phyloP scores from a whole-genome alignment of 2,329 filamentous ascomycete species.

The Fusarium gaditjirri region DNA sequence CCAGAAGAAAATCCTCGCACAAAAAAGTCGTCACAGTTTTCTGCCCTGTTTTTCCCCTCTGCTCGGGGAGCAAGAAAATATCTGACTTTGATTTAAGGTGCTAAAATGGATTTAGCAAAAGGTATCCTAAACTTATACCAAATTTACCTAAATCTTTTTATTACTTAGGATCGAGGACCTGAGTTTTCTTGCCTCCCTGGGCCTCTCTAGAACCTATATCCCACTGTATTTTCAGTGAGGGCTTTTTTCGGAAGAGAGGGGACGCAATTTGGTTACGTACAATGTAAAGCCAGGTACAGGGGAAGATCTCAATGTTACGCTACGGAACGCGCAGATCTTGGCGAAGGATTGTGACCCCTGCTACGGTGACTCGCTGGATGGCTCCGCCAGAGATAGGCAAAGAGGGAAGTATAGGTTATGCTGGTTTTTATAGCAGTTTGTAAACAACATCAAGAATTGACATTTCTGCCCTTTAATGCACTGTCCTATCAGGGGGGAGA shows the following conservation, averaged over 20 bases:
- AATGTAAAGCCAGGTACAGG: not conserved
- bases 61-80: too few species aligned
- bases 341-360: not conserved
- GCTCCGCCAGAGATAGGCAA: not conserved
- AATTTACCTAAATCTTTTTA: too few species aligned
- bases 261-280: not conserved
- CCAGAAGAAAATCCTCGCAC: not conserved
- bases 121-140: too few species aligned
- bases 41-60: not conserved
- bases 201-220: not conserved
- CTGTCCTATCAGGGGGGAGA: not conserved
- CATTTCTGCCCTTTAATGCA: not conserved
- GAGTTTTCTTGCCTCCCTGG: too few species aligned
- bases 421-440: not conserved
- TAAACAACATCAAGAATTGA: not conserved
- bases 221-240: not conserved
- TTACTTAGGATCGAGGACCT: too few species aligned
- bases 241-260: not conserved
- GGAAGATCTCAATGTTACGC: slow-evolving; percentile 21
- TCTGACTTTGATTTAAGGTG: too few species aligned
- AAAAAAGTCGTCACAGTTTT: not conserved
- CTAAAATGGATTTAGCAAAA: too few species aligned
- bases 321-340: slow-evolving; percentile 8
- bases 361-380: not conserved
- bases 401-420: not conserved